A percentile compares a stretch with the other conserved stretches of the same genome.
Conservation (phyloP, 1,284 basidiomycete genomes). For the Volvariella surrecta region DNA sequence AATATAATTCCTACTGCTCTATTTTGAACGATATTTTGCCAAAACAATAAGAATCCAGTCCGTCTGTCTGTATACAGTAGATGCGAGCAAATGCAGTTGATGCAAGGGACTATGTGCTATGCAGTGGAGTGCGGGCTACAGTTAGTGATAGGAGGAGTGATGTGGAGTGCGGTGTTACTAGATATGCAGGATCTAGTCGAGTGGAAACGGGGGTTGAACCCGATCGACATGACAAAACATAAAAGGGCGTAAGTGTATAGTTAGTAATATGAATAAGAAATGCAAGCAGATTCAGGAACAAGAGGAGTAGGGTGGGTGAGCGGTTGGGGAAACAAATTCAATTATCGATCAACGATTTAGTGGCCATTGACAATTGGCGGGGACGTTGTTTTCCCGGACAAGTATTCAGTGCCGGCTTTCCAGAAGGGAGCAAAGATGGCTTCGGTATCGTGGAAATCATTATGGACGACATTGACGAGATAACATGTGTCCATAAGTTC, state of each 20-base stretch:
- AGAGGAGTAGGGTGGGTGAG: background rate
- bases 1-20: constrained; percentile 8
- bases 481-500: constrained; percentile 76
- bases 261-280: background rate
- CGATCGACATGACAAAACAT: constrained; percentile 1
- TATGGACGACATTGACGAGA: constrained; percentile 97
- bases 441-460: constrained; percentile 83
- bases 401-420: constrained; percentile 58
- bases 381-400: constrained; percentile 26
- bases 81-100: constrained; percentile 22
- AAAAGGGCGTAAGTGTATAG: background rate
- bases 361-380: constrained; percentile 24
- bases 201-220: constrained; percentile 1
- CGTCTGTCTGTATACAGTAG: constrained; percentile 13
- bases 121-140: constrained; percentile 5
- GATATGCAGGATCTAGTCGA: background rate
- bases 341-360: constrained; percentile 11
- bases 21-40: background rate
- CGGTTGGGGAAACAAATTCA: background rate
- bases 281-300: background rate
- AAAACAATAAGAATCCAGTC: background rate
- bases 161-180: background rate
- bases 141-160: background rate
- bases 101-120: background rate
- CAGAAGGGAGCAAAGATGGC: constrained; percentile 88